These are phyloP conservation scores for Protea cynaroides DNA, from an alignment of 164 flowering plant genomes.

Conservation along the genomic window DNA sequence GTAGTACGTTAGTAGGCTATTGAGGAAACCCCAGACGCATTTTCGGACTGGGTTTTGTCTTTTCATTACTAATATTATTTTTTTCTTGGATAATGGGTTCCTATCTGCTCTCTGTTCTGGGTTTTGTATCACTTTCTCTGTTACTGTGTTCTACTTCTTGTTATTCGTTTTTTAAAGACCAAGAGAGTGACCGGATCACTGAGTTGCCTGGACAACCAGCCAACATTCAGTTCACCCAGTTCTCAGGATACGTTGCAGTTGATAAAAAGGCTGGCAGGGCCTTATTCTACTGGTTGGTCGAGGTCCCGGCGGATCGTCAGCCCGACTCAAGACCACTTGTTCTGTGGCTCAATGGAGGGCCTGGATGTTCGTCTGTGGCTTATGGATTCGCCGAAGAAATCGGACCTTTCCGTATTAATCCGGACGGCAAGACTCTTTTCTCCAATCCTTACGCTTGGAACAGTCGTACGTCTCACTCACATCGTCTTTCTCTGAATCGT, in stretches of 20 bases:
- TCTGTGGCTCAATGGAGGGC: constrained; percentile 97
- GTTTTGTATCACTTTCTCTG: constrained; percentile 9
- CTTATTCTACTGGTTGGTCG: constrained; percentile 85
- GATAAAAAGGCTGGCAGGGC: constrained; percentile 71
- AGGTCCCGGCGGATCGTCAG: constrained; percentile 47
- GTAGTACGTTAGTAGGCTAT: background rate
- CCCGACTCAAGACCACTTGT: constrained; percentile 70
- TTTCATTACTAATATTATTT: background rate
- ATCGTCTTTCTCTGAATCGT: background rate
- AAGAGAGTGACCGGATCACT: constrained; percentile 55
- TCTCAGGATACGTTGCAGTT: constrained; percentile 86
- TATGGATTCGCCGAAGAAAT: constrained; percentile 92
- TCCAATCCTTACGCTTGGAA: constrained; percentile 85
- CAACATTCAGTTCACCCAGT: constrained; percentile 67
- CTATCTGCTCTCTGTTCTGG: constrained; percentile 14
- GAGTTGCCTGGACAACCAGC: constrained; percentile 77
- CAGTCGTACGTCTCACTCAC: constrained; percentile 44
- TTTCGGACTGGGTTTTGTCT: background rate
- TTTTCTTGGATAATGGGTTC: background rate
- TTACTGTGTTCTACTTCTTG: constrained; percentile 7
- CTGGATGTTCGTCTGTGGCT: constrained; percentile 93
- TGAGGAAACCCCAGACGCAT: background rate
- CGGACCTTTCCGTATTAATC: constrained; percentile 72
- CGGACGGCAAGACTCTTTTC: constrained; percentile 75
- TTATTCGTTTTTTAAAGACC: constrained; percentile 25